phyloP scores from a whole-genome alignment of 345 rosid genomes.

The Cardamine chenopodiifolia region DNA sequence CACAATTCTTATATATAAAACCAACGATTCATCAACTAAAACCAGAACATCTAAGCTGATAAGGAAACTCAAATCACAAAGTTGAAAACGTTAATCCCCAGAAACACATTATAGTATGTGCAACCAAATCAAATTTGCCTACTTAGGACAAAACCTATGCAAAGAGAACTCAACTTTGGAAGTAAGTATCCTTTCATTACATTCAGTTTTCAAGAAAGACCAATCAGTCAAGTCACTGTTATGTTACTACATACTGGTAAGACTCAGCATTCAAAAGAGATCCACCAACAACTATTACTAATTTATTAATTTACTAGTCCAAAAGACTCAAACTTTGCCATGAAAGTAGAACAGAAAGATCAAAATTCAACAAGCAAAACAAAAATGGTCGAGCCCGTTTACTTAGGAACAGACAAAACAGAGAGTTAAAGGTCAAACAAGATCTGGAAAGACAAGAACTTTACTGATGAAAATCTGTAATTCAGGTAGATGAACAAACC shows the following conservation, averaged over 20 bases:
- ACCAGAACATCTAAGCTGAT: constrained; percentile 18
- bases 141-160: neutral
- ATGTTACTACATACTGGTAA: neutral
- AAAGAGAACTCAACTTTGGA: constrained; percentile 3
- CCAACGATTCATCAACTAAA: neutral
- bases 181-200: neutral
- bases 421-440: constrained; percentile 6
- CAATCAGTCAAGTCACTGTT: neutral
- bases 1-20: constrained; percentile 6
- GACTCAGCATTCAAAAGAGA: constrained; percentile 21
- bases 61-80: neutral
- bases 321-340: constrained; percentile 30
- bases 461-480: constrained; percentile 21
- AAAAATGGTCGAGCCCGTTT: constrained; percentile 1
- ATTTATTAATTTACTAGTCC: neutral
- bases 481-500: constrained; percentile 1
- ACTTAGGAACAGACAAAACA: constrained; percentile 34
- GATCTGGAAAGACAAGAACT: constrained; percentile 19
- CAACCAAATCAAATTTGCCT: neutral
- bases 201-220: constrained; percentile 9
- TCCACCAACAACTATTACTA: constrained; percentile 3
- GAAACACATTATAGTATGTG: constrained; percentile 1
- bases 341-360: neutral
- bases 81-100: neutral
- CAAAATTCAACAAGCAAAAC: constrained; percentile 23